Evolutionary conservation across 164 flowering plant genomes (phyloP).

Genomic region (Hamamelis virginiana): DNA sequence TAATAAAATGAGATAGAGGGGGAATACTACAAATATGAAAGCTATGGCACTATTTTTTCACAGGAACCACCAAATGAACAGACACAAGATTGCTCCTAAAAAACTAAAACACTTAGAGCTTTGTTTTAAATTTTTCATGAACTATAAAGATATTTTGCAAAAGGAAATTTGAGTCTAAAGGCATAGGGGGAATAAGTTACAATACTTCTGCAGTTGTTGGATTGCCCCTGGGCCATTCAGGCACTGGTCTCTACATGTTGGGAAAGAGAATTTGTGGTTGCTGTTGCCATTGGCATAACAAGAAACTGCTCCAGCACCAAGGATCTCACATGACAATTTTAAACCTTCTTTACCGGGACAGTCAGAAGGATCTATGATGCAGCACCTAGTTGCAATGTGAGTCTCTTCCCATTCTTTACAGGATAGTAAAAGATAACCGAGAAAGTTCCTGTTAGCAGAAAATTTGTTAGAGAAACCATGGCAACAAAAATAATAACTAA

Average conservation of each 20-base stretch:
- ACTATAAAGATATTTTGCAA: not conserved
- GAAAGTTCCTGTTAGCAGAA: slow-evolving; percentile 67
- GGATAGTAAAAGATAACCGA: slow-evolving; percentile 62
- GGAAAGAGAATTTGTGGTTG: slow-evolving; percentile 44
- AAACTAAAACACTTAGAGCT: not conserved
- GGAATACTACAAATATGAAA: not conserved
- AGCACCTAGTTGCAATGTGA: slow-evolving; percentile 56
- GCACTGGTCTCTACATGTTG: slow-evolving; percentile 55
- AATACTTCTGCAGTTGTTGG: slow-evolving; percentile 65
- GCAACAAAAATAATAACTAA: not conserved
- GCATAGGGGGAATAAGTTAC: not conserved
- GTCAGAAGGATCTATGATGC: slow-evolving; percentile 31
- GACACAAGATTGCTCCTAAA: not conserved
- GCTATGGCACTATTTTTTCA: not conserved
- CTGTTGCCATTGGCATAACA: slow-evolving; percentile 52
- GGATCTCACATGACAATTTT: slow-evolving; percentile 56
- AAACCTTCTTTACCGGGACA: slow-evolving; percentile 28
- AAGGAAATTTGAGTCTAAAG: not conserved
- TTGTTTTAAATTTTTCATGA: not conserved
- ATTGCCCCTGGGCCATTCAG: slow-evolving; percentile 31
- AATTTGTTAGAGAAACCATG: slow-evolving; percentile 15
- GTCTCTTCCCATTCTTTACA: slow-evolving; percentile 45
- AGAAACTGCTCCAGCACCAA: slow-evolving; percentile 72
- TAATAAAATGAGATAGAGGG: too few relatives aligned
- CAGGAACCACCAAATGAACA: too few relatives aligned